Percentiles rank a stretch among this genome's conserved stretches.
Evolutionary conservation across 495 filamentous ascomycete genomes (phyloP).

Genomic region (Thermothielavioides terrestris): DNA sequence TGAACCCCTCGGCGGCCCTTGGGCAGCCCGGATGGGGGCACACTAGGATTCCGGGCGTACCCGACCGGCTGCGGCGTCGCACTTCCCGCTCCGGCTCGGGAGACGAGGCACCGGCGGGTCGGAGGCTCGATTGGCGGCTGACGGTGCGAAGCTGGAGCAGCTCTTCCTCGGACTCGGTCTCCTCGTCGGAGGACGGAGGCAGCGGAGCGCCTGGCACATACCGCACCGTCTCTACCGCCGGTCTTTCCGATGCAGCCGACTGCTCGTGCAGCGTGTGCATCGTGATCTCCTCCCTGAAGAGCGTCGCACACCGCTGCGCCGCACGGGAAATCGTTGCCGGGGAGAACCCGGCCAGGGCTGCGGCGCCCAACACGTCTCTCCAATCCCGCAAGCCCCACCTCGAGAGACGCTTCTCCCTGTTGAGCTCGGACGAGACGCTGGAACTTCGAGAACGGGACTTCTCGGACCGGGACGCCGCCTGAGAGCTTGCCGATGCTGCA

Average conservation of each 20-base stretch:
- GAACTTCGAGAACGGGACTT: not conserved
- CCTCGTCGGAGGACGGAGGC: constrained; percentile 30
- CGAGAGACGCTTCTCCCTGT: constrained; percentile 8
- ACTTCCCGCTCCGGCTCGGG: not conserved
- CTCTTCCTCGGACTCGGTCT: constrained; percentile 21
- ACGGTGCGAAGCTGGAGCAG: constrained; percentile 10
- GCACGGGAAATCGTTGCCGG: constrained; percentile 53
- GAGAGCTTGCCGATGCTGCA: not conserved
- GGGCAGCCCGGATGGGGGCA: constrained; percentile 18
- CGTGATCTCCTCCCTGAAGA: constrained; percentile 59
- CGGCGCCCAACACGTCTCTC: constrained; percentile 69
- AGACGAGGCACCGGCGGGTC: not conserved
- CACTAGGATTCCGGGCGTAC: not conserved
- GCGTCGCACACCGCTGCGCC: constrained; percentile 55
- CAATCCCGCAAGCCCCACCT: constrained; percentile 57
- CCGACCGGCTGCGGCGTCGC: not conserved
- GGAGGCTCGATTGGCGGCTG: constrained; percentile 17
- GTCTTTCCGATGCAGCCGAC: constrained; percentile 14
- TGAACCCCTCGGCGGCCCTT: constrained; percentile 6
- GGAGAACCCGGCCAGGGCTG: constrained; percentile 59
- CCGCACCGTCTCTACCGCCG: constrained; percentile 4
- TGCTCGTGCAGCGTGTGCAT: constrained; percentile 49
- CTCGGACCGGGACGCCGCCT: not conserved
- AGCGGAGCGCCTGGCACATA: constrained; percentile 30
- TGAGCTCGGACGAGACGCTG: constrained; percentile 1